A percentile compares a stretch with the other conserved stretches of the same genome.
phyloP scores from a whole-genome alignment of 2,329 filamentous ascomycete genomes.

The Cladobotryum protrusum region DNA sequence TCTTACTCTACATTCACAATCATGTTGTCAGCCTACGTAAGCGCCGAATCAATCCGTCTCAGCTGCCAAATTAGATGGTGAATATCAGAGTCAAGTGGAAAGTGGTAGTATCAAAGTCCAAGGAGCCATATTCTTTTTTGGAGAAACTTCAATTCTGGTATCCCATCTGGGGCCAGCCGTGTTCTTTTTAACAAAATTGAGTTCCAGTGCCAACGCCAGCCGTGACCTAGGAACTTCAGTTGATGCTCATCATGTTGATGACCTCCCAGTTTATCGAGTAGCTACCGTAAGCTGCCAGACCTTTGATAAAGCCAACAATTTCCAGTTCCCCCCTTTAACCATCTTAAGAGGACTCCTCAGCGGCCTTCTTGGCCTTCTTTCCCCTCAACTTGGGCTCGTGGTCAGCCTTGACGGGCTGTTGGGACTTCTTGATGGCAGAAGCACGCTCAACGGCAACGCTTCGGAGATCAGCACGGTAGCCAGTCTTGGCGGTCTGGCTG shows the following conservation, averaged over 20 bases:
- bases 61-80: too few relatives aligned
- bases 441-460: constrained; percentile 76
- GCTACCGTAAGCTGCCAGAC: constrained; percentile 5
- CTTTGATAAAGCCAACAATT: constrained; percentile 7
- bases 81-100: too few relatives aligned
- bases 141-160: not conserved
- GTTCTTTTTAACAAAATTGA: constrained; percentile 7
- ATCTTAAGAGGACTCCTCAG: constrained; percentile 29
- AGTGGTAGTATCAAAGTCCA: not conserved
- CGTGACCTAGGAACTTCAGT: constrained; percentile 1
- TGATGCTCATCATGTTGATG: not conserved
- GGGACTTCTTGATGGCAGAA: constrained; percentile 74
- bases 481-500: constrained; percentile 71
- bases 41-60: not conserved
- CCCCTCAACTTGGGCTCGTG: constrained; percentile 72
- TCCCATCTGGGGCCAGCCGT: constrained; percentile 4
- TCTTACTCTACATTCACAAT: too few relatives aligned
- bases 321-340: not conserved
- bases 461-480: constrained; percentile 78
- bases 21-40: not conserved
- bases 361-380: constrained; percentile 69
- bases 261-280: constrained; percentile 3
- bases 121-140: not conserved
- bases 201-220: constrained; percentile 8
- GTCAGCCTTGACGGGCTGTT: constrained; percentile 70